phyloP scores from a whole-genome alignment of 768 basidiomycete species.

The Leucosporidium creatinivorum region DNA sequence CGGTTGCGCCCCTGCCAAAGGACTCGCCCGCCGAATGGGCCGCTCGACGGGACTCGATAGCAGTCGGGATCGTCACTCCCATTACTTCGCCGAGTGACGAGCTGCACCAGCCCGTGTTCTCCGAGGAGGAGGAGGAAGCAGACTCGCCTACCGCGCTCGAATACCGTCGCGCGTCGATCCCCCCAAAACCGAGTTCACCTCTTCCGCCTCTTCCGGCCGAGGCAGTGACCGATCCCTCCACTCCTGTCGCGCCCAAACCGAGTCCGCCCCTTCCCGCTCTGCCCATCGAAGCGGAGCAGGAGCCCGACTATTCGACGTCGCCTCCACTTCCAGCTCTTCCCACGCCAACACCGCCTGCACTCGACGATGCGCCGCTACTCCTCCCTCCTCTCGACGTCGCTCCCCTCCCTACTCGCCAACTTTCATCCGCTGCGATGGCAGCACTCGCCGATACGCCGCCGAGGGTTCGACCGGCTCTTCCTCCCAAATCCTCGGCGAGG shows the following conservation, averaged over 20 bases:
- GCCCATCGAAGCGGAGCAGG: background rate
- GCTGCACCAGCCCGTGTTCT: too few species aligned
- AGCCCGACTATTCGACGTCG: background rate
- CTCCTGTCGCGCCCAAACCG: background rate
- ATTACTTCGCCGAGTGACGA: too few species aligned
- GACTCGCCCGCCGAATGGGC: background rate
- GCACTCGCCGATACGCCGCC: constrained; percentile 20
- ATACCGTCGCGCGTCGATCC: background rate
- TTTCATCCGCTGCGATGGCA: constrained; percentile 15
- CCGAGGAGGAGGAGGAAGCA: background rate
- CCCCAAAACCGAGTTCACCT: background rate
- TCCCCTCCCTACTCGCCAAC: background rate
- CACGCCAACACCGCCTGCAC: background rate
- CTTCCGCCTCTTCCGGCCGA: background rate
- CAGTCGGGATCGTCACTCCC: background rate
- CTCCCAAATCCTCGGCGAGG: constrained; percentile 15
- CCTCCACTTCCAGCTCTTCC: background rate
- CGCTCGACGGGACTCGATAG: background rate
- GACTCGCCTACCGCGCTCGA: background rate
- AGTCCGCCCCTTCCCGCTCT: background rate
- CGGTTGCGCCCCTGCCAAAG: background rate
- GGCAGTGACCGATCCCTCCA: background rate
- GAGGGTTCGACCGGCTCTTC: constrained; percentile 1
- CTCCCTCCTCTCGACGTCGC: background rate
- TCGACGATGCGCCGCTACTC: background rate